phyloP scores from a whole-genome alignment of 2,329 filamentous ascomycete species.

The Clonostachys solani region DNA sequence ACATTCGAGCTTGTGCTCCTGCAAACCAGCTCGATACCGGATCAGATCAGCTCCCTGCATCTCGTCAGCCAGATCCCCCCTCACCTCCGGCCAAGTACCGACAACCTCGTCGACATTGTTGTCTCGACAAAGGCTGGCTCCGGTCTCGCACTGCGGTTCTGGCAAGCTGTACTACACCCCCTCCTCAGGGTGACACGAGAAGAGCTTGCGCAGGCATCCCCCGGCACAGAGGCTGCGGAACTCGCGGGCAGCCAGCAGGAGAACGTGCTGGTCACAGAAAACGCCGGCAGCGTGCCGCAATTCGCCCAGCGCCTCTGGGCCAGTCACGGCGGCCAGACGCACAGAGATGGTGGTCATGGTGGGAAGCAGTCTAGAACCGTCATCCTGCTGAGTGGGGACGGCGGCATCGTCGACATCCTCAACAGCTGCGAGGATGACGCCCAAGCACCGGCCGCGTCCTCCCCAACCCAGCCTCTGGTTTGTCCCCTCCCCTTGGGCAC shows the following conservation, averaged over 20 bases:
- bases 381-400: constrained; percentile 82
- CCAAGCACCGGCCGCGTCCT: constrained; percentile 1
- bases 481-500: constrained; percentile 54
- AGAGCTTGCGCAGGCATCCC: constrained; percentile 5
- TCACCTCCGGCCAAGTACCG: constrained; percentile 19
- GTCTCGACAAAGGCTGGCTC: constrained; percentile 65
- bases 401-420: constrained; percentile 77
- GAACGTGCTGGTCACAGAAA: constrained; percentile 56
- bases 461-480: constrained; percentile 40
- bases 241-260: background rate
- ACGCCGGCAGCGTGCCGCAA: constrained; percentile 57
- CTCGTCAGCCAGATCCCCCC: constrained; percentile 29
- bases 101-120: constrained; percentile 52
- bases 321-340: constrained; percentile 21
- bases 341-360: background rate
- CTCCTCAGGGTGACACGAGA: constrained; percentile 40
- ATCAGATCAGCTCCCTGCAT: constrained; percentile 26
- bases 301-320: constrained; percentile 44
- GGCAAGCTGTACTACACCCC: constrained; percentile 48
- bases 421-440: constrained; percentile 46
- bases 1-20: constrained; percentile 22
- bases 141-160: constrained; percentile 51
- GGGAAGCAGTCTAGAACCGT: constrained; percentile 43
- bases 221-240: background rate
- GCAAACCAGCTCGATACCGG: constrained; percentile 24